Conservation (phyloP, 768 basidiomycete genomes). For the Leccinum broughii region DNA sequence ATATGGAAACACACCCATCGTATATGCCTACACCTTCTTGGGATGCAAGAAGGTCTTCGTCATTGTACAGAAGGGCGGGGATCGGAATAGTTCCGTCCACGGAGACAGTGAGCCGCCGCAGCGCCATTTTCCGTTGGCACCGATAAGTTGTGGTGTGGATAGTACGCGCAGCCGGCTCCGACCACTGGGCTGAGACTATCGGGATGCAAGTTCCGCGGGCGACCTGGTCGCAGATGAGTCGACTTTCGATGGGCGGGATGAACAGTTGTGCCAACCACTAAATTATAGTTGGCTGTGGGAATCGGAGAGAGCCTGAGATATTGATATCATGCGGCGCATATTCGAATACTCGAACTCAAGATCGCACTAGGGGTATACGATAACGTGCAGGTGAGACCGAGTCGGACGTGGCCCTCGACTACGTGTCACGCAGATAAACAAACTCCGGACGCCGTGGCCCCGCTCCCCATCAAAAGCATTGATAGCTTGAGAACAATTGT, state of each 20-base stretch:
- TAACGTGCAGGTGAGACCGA: conserved; percentile 8
- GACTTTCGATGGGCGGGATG: conserved; percentile 3
- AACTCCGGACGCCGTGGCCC: conserved; percentile 25
- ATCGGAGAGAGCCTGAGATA: neutral
- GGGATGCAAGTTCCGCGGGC: conserved; percentile 1
- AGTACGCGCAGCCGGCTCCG: neutral
- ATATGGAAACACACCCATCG: conserved; percentile 65
- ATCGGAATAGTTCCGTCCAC: conserved; percentile 81
- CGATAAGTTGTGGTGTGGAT: conserved; percentile 2
- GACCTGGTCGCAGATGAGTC: conserved; percentile 9
- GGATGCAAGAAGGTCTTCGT: conserved; percentile 72
- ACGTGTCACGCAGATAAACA: neutral
- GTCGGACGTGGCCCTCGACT: neutral
- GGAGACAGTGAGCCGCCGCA: conserved; percentile 53
- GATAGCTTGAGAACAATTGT: neutral
- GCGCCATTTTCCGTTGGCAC: conserved; percentile 42
- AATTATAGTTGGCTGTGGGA: conserved; percentile 10
- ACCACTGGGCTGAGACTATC: neutral
- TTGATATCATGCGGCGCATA: conserved; percentile 10
- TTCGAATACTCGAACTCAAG: conserved; percentile 7
- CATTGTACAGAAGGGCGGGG: conserved; percentile 71
- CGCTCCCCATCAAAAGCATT: neutral
- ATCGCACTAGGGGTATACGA: conserved; percentile 5
- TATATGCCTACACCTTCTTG: conserved; percentile 90
- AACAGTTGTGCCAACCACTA: conserved; percentile 7